Conservation (phyloP, 108 stramenopile species). For the Nitzschia sp. region DNA sequence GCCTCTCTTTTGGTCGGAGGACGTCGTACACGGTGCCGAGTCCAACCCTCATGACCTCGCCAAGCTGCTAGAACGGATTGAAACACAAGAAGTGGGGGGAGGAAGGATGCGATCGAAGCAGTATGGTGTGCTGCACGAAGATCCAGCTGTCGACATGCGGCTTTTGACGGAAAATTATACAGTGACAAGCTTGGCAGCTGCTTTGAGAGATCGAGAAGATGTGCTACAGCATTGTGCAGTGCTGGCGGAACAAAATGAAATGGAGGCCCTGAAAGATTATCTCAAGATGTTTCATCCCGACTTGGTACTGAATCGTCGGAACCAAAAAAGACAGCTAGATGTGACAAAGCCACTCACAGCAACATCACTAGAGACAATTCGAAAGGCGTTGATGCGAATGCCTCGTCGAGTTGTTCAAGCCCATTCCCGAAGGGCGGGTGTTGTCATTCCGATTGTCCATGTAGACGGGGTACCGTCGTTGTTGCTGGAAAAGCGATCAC, state of each 20-base stretch:
- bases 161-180: constrained; percentile 90
- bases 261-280: constrained; percentile 60
- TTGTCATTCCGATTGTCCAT: constrained; percentile 90
- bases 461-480: constrained; percentile 90
- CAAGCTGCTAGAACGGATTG: constrained; percentile 42
- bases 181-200: constrained; percentile 84
- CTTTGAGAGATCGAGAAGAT: constrained; percentile 92
- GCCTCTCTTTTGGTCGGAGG: constrained; percentile 32
- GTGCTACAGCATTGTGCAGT: constrained; percentile 84
- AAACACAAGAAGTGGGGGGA: constrained; percentile 63
- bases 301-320: constrained; percentile 61
- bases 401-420: constrained; percentile 88
- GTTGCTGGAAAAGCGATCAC: constrained; percentile 86
- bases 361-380: constrained; percentile 69
- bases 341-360: constrained; percentile 66
- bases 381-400: constrained; percentile 90
- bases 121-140: constrained; percentile 77
- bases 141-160: constrained; percentile 91
- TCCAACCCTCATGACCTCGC: constrained; percentile 22
- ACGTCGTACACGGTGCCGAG: constrained; percentile 14
- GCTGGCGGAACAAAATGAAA: constrained; percentile 66
- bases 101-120: constrained; percentile 68
- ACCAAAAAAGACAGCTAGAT: constrained; percentile 41
- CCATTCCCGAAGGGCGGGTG: constrained; percentile 80
- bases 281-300: constrained; percentile 75